Conservation (phyloP, 352 stramenopile genomes). For the Pythium phragmiticola region DNA sequence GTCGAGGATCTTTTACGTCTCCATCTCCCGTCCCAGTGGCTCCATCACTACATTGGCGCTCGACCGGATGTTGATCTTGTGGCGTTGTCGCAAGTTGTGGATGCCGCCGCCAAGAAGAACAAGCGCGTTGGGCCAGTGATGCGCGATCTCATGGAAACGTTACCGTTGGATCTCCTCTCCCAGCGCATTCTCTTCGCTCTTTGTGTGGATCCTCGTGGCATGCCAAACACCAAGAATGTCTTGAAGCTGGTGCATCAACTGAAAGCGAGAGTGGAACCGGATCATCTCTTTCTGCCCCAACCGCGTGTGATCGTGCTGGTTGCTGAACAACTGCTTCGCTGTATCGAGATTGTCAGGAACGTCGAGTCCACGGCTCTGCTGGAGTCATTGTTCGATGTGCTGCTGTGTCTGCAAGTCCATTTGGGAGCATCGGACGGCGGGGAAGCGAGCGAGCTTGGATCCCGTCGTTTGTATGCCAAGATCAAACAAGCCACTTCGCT, state of each 20-base stretch:
- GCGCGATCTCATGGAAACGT: constrained; percentile 8
- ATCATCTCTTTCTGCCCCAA: background rate
- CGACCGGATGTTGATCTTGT: constrained; percentile 47
- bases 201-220: background rate
- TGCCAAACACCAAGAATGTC: background rate
- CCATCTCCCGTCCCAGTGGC: constrained; percentile 29
- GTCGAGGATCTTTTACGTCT: constrained; percentile 17
- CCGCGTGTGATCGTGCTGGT: constrained; percentile 2
- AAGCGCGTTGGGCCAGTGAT: constrained; percentile 22
- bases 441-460: background rate
- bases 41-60: constrained; percentile 55
- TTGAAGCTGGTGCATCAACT: constrained; percentile 8
- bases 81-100: constrained; percentile 18
- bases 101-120: constrained; percentile 20
- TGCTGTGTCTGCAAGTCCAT: constrained; percentile 6
- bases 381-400: background rate
- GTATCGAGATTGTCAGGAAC: background rate
- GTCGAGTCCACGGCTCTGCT: background rate
- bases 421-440: background rate
- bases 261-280: background rate
- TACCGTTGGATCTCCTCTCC: constrained; percentile 19
- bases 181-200: constrained; percentile 20
- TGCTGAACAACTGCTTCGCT: constrained; percentile 18
- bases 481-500: background rate
- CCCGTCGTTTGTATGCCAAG: constrained; percentile 10